phyloP scores from a whole-genome alignment of 2,329 filamentous ascomycete species.

The Hansfordia pulvinata region DNA sequence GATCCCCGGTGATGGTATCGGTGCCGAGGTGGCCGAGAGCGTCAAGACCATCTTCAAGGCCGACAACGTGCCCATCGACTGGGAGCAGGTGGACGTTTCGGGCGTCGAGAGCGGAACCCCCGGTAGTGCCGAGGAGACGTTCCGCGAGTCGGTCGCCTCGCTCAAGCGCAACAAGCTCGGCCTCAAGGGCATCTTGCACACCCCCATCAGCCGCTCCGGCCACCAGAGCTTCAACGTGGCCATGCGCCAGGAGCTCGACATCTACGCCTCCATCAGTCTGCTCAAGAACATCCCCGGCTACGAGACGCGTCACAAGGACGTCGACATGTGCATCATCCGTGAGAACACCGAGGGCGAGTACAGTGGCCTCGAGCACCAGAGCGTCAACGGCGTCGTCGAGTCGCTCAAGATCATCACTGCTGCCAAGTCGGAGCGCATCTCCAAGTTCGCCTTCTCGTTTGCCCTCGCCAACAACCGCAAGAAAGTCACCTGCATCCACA shows the following conservation, averaged over 20 bases:
- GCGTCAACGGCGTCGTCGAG: constrained; percentile 89
- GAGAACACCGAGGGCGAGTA: constrained; percentile 99
- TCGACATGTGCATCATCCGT: constrained; percentile 98
- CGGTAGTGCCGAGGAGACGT: constrained; percentile 85
- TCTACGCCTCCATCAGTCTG: constrained; percentile 93
- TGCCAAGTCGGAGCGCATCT: constrained; percentile 97
- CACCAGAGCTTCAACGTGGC: constrained; percentile 99
- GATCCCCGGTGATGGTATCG: constrained; percentile 97
- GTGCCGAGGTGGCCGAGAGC: constrained; percentile 92
- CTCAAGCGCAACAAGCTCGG: constrained; percentile 98
- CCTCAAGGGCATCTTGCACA: constrained; percentile 97
- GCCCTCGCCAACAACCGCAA: constrained; percentile 97
- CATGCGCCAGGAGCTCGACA: constrained; percentile 96
- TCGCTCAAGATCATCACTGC: constrained; percentile 99
- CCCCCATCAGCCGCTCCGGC: constrained; percentile 87
- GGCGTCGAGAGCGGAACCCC: constrained; percentile 69
- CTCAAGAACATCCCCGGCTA: constrained; percentile 99
- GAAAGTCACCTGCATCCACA: constrained; percentile 99
- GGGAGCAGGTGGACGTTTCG: constrained; percentile 95
- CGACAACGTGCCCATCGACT: constrained; percentile 96
- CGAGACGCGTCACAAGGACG: constrained; percentile 89
- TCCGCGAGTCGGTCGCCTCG: constrained; percentile 89
- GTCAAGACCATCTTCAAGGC: constrained; percentile 99
- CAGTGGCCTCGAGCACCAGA: constrained; percentile 97
- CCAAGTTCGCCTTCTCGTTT: constrained; percentile 97